Conservation (phyloP, 2,329 filamentous ascomycete species). For the Lachnellula willkommii region DNA sequence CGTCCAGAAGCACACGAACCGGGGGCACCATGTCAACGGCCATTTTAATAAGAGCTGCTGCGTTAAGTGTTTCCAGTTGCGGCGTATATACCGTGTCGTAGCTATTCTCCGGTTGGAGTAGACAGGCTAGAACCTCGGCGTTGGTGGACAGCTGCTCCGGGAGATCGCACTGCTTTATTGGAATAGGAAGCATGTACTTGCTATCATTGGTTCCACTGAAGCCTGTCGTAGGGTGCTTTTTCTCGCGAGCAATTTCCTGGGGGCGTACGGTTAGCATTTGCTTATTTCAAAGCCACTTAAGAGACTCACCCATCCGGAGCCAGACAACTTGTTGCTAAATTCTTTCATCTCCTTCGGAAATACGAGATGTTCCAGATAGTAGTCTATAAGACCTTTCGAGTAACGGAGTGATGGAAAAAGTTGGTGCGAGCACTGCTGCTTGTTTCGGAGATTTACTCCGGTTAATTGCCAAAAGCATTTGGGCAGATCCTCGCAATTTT, state of each 20-base stretch:
- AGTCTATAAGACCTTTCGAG: conserved; percentile 53
- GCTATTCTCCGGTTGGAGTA: conserved; percentile 50
- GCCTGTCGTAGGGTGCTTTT: conserved; percentile 50
- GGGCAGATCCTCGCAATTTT: conserved; percentile 31
- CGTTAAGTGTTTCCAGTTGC: conserved; percentile 26
- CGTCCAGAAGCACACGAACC: conserved; percentile 61
- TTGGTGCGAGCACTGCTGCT: conserved; percentile 36
- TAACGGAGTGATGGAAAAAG: conserved; percentile 50
- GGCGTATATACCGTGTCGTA: conserved; percentile 30
- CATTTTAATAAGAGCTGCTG: conserved; percentile 40
- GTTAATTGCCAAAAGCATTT: conserved; percentile 35
- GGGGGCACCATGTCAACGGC: conserved; percentile 36
- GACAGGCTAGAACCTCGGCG: conserved; percentile 55
- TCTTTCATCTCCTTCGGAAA: conserved; percentile 58
- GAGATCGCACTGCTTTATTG: conserved; percentile 52
- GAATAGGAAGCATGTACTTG: conserved; percentile 50
- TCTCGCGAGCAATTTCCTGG: conserved; percentile 11
- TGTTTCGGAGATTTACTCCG: conserved; percentile 55
- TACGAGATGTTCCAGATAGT: conserved; percentile 51
- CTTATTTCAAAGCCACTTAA: not conserved
- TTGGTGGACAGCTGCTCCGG: conserved; percentile 57
- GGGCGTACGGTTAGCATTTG: conserved; percentile 38
- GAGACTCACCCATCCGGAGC: conserved; percentile 53
- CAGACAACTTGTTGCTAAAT: conserved; percentile 55
- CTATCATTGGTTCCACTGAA: conserved; percentile 68